Evolutionary conservation across 345 rosid genomes (phyloP).

Genomic region (Brassica nigra): DNA sequence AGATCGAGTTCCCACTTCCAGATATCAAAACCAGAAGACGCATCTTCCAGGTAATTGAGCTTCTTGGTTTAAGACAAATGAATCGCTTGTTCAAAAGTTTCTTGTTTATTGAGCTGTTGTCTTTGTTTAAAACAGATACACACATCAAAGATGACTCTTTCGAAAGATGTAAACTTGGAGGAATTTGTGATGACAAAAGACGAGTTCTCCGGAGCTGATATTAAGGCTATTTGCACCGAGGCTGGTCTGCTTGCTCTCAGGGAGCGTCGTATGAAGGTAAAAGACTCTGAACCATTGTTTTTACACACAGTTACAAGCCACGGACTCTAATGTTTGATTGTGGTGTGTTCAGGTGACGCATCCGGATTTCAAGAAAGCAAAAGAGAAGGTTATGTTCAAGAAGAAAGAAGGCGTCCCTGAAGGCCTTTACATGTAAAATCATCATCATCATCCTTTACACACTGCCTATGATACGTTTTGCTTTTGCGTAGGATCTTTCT

Average conservation of each 20-base stretch:
- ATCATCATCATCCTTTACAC: background rate
- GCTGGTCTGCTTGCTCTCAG: conserved; percentile 95
- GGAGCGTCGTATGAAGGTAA: conserved; percentile 97
- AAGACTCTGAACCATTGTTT: background rate
- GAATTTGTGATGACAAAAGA: conserved; percentile 99
- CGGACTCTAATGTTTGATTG: conserved; percentile 1
- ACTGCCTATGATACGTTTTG: background rate
- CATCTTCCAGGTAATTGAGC: conserved; percentile 71
- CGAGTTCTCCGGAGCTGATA: conserved; percentile 97
- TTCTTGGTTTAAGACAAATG: too few species aligned
- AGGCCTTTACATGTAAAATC: conserved; percentile 85
- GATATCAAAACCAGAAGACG: conserved; percentile 98
- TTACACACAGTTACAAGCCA: background rate
- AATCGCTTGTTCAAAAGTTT: background rate
- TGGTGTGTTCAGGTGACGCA: conserved; percentile 67
- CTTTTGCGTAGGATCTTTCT: conserved; percentile 30
- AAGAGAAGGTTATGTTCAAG: conserved; percentile 99
- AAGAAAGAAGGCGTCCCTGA: conserved; percentile 99
- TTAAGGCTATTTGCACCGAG: conserved; percentile 96
- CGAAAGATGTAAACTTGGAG: conserved; percentile 96
- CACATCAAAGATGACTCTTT: conserved; percentile 91
- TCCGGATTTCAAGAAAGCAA: conserved; percentile 87
- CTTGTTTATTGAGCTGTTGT: background rate
- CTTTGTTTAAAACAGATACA: conserved; percentile 59
- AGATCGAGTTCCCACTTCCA: conserved; percentile 98